Evolutionary conservation across 768 basidiomycete species (phyloP), one percentile per base, ranked within the genome.

Genomic region (Pleurotus citrinopileatus): DNA sequence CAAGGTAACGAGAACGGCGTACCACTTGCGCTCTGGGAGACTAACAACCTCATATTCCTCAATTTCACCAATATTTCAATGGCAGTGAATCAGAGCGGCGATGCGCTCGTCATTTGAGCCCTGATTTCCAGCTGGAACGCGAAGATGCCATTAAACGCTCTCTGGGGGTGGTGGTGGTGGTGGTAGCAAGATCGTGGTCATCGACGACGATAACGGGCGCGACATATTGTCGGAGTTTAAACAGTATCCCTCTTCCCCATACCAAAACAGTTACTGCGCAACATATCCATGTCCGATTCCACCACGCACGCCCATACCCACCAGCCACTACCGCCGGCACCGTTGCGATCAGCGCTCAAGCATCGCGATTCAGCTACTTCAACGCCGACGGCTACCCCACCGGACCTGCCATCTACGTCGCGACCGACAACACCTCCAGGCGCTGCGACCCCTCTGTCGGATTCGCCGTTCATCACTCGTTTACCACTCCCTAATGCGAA

Each of bases 131-230:
- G n/a, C n/a, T n/a, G n/a, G n/a, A n/a, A n/a, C n/a, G n/a, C n/a
- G n/a, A n/a, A n/a, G n/a, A n/a, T n/a, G n/a, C n/a, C n/a, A n/a
- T n/a, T n/a, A n/a, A n/a, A n/a, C n/a, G n/a, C n/a, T n/a, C n/a
- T n/a, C n/a, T n/a, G n/a, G n/a, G n/a, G n/a, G n/a, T n/a, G n/a
- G n/a, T n/a, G n/a, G n/a, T n/a, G n/a, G n/a, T n/a, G n/a, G n/a
- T n/a, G n/a, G n/a, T n/a, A n/a, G n/a, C n/a, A n/a, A n/a, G n/a
- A n/a, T n/a, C n/a, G n/a, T 12, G 1, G 5, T 40, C 38, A 7
- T 19, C 17, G 38, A 62, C 73, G 23, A 65, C 70, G 17, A 53
- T 65, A 40, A 40, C 38, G 17, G 17, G 38, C 38, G 5, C 17
- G 40, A 44, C n/a, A n/a, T 63, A 42, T 47, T 56, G 23, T 48